These are phyloP conservation scores for Lactarius sanguifluus DNA, from an alignment of 768 basidiomycete species.

Conservation along the genomic window DNA sequence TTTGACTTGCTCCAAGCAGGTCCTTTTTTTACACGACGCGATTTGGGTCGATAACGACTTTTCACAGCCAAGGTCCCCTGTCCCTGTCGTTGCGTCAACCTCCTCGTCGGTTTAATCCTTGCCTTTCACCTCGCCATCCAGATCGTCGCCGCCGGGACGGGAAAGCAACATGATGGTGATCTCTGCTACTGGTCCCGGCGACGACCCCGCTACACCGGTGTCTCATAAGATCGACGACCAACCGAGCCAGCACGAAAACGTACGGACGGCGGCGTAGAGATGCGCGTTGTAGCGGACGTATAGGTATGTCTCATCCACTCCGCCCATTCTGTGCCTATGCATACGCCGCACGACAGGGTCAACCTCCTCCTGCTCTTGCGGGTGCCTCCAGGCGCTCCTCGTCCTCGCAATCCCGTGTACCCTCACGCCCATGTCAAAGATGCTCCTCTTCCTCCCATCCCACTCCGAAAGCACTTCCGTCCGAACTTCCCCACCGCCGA, in stretches of 20 bases:
- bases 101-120: slow-evolving; percentile 6
- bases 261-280: neutral
- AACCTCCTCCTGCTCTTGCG: neutral
- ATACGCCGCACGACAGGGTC: slow-evolving; percentile 16
- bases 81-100: neutral
- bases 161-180: no score
- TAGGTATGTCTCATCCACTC: slow-evolving; percentile 6
- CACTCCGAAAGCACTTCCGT: no score
- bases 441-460: no score
- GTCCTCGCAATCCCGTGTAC: neutral
- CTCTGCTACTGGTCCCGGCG: neutral
- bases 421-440: neutral
- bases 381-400: neutral
- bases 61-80: slow-evolving; percentile 4
- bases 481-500: no score
- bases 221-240: neutral
- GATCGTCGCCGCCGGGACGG: neutral
- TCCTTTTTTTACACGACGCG: no score
- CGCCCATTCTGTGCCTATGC: neutral
- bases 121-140: slow-evolving; percentile 3
- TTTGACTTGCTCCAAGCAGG: neutral
- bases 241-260: neutral
- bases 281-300: neutral
- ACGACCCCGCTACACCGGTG: no score
- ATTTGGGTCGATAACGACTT: neutral